Conservation (phyloP, 192 early-diverging fungal species). For the Chytriomyces sp. region DNA sequence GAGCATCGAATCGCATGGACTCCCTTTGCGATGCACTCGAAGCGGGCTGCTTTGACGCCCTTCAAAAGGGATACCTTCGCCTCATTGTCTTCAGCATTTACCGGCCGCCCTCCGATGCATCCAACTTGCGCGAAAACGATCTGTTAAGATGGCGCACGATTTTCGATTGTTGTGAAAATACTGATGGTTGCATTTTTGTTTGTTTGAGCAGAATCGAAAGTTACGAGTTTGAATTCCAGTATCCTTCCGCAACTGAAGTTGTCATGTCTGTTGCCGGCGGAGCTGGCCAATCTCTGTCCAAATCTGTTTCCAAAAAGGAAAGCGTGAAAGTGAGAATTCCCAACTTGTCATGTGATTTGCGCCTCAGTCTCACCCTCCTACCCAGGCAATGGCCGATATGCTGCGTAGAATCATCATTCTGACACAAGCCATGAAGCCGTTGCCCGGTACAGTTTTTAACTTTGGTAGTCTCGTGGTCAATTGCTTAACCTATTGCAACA, state of each 20-base stretch:
- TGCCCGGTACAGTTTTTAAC: background rate
- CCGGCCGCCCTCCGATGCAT: background rate
- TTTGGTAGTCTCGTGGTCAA: too few relatives aligned
- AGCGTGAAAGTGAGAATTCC: background rate
- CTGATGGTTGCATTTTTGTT: background rate
- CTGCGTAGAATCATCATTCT: slow-evolving; percentile 15
- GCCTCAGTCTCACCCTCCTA: too few relatives aligned
- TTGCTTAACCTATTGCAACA: too few relatives aligned
- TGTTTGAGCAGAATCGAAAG: slow-evolving; percentile 28
- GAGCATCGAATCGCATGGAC: background rate
- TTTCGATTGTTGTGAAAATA: too few relatives aligned
- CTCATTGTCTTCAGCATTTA: slow-evolving; percentile 8
- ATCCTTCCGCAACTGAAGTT: slow-evolving; percentile 6
- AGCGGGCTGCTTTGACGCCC: slow-evolving; percentile 24
- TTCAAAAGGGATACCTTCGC: slow-evolving; percentile 16
- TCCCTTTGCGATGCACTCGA: slow-evolving; percentile 2
- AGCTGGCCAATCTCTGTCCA: background rate
- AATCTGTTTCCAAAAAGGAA: slow-evolving; percentile 20
- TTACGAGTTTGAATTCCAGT: slow-evolving; percentile 21
- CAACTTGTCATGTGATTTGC: too few relatives aligned
- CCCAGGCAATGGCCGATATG: slow-evolving; percentile 13
- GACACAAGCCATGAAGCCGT: slow-evolving; percentile 18
- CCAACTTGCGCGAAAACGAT: background rate
- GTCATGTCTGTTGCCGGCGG: background rate
- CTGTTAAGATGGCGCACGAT: too few relatives aligned